Evolutionary conservation across 139 green algal species (phyloP), one percentile per base, ranked within the genome.

Genomic region (Chlamydomonas eustigma): DNA sequence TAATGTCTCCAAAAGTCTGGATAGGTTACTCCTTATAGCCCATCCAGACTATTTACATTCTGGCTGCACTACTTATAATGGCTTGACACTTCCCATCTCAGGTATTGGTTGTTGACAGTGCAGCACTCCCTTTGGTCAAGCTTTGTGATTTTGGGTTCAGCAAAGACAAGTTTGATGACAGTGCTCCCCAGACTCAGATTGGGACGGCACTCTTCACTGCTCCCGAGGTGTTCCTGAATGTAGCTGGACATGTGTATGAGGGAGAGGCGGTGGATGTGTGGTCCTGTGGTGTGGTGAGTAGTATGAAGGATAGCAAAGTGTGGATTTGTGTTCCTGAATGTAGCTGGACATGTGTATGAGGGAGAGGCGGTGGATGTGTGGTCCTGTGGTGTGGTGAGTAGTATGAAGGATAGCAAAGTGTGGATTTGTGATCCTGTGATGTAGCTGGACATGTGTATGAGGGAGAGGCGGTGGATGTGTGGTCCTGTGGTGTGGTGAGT

Each of bases 141-240:
- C 95, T 97, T 74, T 96, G 93, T 76, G 93, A 97, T 73, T 97
- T 97, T 84, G 93, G 93, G 0, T 95, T 94, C 82, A 85, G 70
- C 32, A 92, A 93, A 81, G 82, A 88, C 44, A 68, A 69, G 71
- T 75, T 75, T 63, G 44, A 76, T 8, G 44, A 69, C 44, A 51
- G 22, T 12, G 44, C 77, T 39, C 80, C 83, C 3, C 78, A 88
- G 71, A 80, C 83, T 0, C 75, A 84, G 50, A 77, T 88, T 22
- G 83, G 83, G 33, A 85, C 83, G 0, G 78, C 79, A 5, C n/a
- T 81, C 31, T 88, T 85, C 76, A 83, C 87, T 28, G 85, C 85
- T 5, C 85, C 85, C 12, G 85, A 90, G 72, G 50, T 76, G 24
- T 75, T 75, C 68, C 68, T 75, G 30, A 75, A 75, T 31, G 68